Conservation (phyloP, 306 rosid species). For the Betula pendula region DNA sequence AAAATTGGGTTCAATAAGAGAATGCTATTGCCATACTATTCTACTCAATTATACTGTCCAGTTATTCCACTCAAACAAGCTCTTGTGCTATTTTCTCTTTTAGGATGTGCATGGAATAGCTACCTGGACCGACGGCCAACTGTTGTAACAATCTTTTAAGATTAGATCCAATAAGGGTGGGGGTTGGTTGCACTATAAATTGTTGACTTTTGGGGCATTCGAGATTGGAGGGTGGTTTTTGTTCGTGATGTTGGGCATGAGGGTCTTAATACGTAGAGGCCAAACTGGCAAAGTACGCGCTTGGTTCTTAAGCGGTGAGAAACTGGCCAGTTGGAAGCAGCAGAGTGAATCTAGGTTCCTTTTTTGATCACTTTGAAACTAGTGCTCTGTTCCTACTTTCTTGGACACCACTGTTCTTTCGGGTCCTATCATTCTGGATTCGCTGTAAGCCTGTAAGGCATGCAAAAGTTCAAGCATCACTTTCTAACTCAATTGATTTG, state of each 20-base stretch:
- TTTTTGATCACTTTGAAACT: conserved; percentile 1
- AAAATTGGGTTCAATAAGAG: too few relatives aligned
- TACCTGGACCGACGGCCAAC: too few relatives aligned
- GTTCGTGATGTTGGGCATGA: background rate
- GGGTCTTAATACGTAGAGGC: background rate
- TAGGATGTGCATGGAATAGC: too few relatives aligned
- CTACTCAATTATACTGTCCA: too few relatives aligned
- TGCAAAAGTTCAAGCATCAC: conserved; percentile 15
- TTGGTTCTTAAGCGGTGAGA: conserved; percentile 1
- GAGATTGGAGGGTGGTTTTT: background rate
- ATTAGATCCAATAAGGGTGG: too few relatives aligned
- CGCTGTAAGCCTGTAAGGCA: background rate
- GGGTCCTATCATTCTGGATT: conserved; percentile 4
- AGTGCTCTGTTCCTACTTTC: background rate
- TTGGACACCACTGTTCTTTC: background rate
- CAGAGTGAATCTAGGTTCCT: conserved; percentile 24
- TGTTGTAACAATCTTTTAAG: too few relatives aligned
- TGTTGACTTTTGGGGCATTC: background rate
- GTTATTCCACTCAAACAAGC: too few relatives aligned
- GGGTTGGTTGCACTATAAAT: background rate
- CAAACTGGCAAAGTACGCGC: background rate
- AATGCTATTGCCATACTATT: too few relatives aligned
- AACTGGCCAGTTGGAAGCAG: conserved; percentile 42
- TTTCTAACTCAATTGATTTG: conserved; percentile 19
- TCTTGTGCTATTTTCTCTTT: too few relatives aligned